phyloP scores from a whole-genome alignment of 805 yeast genomes.

The Yamadazyma kitorensis region DNA sequence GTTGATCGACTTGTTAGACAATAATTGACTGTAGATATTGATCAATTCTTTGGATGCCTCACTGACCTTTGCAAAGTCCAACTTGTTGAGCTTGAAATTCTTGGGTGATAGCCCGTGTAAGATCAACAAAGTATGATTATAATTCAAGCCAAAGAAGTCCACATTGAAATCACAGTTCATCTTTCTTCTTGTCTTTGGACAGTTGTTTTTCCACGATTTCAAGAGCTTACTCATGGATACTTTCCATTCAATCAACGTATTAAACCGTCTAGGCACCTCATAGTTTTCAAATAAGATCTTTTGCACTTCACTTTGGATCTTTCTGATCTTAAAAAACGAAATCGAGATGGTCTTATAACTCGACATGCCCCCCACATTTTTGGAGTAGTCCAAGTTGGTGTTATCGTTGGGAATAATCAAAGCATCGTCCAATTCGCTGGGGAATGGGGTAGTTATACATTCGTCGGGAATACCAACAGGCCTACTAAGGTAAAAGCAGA shows the following conservation, averaged over 20 bases:
- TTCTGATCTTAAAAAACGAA: slow-evolving; percentile 66
- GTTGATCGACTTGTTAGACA: slow-evolving; percentile 57
- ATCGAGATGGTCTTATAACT: slow-evolving; percentile 68
- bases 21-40: slow-evolving; percentile 56
- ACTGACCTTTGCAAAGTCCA: slow-evolving; percentile 55
- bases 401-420: slow-evolving; percentile 40
- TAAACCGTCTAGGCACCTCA: slow-evolving; percentile 65
- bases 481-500: slow-evolving; percentile 80
- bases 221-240: slow-evolving; percentile 47
- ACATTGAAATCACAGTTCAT: slow-evolving; percentile 75
- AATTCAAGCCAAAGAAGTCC: slow-evolving; percentile 70
- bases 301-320: slow-evolving; percentile 75
- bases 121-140: slow-evolving; percentile 68
- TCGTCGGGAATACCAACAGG: slow-evolving; percentile 90
- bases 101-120: slow-evolving; percentile 79
- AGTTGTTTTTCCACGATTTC: slow-evolving; percentile 58
- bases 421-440: slow-evolving; percentile 73
- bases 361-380: slow-evolving; percentile 33
- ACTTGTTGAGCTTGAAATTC: slow-evolving; percentile 49
- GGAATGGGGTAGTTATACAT: slow-evolving; percentile 66
- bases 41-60: slow-evolving; percentile 69
- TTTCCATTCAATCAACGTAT: slow-evolving; percentile 61
- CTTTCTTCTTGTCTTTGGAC: slow-evolving; percentile 53
- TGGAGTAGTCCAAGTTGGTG: slow-evolving; percentile 35
- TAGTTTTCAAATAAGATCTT: slow-evolving; percentile 66